Conservation (phyloP, 768 basidiomycete genomes). For the Suillus occidentalis region DNA sequence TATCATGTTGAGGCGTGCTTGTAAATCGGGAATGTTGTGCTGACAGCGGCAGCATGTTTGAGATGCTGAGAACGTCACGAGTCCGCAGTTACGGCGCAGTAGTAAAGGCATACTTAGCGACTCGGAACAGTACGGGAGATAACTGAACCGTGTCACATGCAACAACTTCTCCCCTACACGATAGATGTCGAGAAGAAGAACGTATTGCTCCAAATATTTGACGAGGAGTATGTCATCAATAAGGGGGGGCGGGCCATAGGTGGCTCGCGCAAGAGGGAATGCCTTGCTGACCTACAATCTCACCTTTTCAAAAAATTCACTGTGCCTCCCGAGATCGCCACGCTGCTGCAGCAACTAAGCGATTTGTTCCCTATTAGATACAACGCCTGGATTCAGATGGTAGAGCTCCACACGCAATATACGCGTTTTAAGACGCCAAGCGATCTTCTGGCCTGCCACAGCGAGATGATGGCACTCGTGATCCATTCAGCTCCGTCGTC, state of each 20-base stretch:
- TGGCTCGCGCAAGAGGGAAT: too few relatives aligned
- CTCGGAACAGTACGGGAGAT: too few relatives aligned
- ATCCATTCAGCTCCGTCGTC: neutral
- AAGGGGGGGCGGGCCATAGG: too few relatives aligned
- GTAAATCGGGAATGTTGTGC: too few relatives aligned
- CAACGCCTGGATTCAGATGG: neutral
- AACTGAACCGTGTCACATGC: too few relatives aligned
- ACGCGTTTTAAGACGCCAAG: neutral
- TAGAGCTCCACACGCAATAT: neutral
- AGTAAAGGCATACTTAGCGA: too few relatives aligned
- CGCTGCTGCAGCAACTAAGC: neutral
- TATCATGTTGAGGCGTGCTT: too few relatives aligned
- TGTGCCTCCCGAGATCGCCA: neutral
- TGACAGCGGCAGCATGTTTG: too few relatives aligned
- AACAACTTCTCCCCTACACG: slow-evolving; percentile 9
- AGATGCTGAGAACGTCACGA: too few relatives aligned
- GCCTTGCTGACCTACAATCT: neutral
- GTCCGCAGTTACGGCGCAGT: too few relatives aligned
- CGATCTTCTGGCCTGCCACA: neutral
- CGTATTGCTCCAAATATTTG: neutral
- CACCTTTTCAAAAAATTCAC: neutral
- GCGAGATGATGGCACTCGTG: neutral
- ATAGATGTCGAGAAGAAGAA: neutral
- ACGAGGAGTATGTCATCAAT: neutral
- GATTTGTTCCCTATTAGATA: neutral